Conservation (phyloP, 1,139 yeast genomes). For the Kurtzmaniella quercitrusa region DNA sequence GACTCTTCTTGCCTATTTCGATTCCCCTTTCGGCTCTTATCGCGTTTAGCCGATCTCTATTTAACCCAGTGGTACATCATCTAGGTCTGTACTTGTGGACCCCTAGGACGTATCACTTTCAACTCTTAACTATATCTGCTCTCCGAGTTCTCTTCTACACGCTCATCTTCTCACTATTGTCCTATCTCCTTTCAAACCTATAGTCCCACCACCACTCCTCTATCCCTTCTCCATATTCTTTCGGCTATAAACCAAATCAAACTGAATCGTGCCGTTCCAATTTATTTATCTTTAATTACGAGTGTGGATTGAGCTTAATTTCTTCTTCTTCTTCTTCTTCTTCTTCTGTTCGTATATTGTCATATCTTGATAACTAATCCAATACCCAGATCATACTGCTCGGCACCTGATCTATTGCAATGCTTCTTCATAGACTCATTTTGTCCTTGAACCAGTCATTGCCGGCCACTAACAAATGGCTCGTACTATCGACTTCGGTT, state of each 20-base stretch:
- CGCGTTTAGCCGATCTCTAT: too few relatives aligned
- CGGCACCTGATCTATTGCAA: constrained; percentile 4
- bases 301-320: too few relatives aligned
- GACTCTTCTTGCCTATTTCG: too few relatives aligned
- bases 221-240: background rate
- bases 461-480: constrained; percentile 27
- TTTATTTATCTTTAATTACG: constrained; percentile 1
- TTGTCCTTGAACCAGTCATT: constrained; percentile 17
- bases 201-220: too few relatives aligned
- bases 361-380: background rate
- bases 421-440: constrained; percentile 14
- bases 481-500: constrained; percentile 20
- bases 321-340: too few relatives aligned
- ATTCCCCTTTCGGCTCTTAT: too few relatives aligned
- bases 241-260: background rate
- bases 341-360: background rate
- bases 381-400: background rate
- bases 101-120: too few relatives aligned
- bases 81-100: too few relatives aligned
- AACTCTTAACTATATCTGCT: too few relatives aligned
- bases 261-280: background rate
- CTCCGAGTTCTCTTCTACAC: background rate
- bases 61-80: too few relatives aligned
- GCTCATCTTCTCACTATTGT: too few relatives aligned
- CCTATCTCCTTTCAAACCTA: too few relatives aligned